Conservation (phyloP, 768 basidiomycete species). For the Candolleomyces eurysporus region DNA sequence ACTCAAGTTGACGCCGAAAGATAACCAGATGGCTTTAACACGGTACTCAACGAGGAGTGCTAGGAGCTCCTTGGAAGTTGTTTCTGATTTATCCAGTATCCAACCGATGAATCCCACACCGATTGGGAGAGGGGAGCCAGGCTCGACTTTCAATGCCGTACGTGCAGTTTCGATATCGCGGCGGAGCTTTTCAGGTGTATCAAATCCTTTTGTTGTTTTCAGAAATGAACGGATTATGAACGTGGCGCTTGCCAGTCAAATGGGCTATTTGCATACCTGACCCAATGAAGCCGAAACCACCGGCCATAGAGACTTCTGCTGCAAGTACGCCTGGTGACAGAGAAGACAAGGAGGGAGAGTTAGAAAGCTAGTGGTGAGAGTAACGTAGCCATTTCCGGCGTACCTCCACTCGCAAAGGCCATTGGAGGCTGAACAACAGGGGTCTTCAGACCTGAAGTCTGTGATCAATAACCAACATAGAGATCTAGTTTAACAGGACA, state of each 20-base stretch:
- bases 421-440: slow-evolving; percentile 70
- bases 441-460: slow-evolving; percentile 43
- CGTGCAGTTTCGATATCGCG: slow-evolving; percentile 57
- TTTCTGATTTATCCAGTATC: slow-evolving; percentile 55
- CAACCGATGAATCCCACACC: slow-evolving; percentile 78
- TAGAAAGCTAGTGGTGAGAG: too few species aligned
- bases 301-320: slow-evolving; percentile 60
- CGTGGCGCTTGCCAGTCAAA: not conserved
- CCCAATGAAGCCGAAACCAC: slow-evolving; percentile 77
- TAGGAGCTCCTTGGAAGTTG: slow-evolving; percentile 39
- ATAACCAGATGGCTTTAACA: slow-evolving; percentile 71
- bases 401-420: slow-evolving; percentile 68
- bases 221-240: too few species aligned
- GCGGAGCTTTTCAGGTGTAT: slow-evolving; percentile 37
- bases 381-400: not conserved
- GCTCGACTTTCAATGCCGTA: slow-evolving; percentile 31
- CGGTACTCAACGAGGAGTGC: slow-evolving; percentile 49
- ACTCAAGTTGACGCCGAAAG: slow-evolving; percentile 59
- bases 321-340: slow-evolving; percentile 43
- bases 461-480: not conserved
- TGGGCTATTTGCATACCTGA: slow-evolving; percentile 41
- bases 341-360: too few species aligned
- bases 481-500: not conserved
- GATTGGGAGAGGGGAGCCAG: slow-evolving; percentile 45
- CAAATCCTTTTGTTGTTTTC: too few species aligned